Conservation (phyloP, 768 basidiomycete species). For the Harrya chromipes region DNA sequence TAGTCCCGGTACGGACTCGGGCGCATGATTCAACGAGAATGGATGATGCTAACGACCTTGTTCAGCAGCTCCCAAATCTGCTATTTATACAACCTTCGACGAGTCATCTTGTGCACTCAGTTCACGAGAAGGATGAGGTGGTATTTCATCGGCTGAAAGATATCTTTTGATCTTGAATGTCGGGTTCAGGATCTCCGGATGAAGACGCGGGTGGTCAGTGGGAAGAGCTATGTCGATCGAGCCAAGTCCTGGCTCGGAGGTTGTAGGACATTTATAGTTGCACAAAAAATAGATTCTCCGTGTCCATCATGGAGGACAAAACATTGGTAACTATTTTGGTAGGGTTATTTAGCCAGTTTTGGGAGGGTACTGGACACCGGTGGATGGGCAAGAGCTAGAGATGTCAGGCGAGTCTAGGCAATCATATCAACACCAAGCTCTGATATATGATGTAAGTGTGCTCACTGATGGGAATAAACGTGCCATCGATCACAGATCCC, state of each 20-base stretch:
- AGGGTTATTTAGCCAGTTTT: conserved; percentile 36
- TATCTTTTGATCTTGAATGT: conserved; percentile 47
- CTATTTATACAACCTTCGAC: too few species aligned
- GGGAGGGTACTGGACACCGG: conserved; percentile 57
- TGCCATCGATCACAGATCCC: conserved; percentile 67
- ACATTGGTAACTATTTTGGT: neutral
- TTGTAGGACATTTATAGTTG: neutral
- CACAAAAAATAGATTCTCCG: neutral
- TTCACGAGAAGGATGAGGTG: conserved; percentile 15
- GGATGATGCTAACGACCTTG: too few species aligned
- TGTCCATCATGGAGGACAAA: neutral
- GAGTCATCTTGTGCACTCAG: too few species aligned
- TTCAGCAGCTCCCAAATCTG: too few species aligned
- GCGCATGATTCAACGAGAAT: too few species aligned
- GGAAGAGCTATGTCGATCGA: conserved; percentile 40
- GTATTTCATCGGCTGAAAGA: conserved; percentile 33
- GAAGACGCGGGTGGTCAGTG: conserved; percentile 42
- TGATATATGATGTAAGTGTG: neutral
- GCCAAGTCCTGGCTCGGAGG: neutral
- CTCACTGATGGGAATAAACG: conserved; percentile 58
- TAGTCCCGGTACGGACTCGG: too few species aligned
- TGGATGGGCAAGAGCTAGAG: conserved; percentile 48
- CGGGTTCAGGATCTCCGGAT: conserved; percentile 43
- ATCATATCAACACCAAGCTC: neutral
- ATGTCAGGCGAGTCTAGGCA: neutral